These are phyloP conservation scores for Gracilaria gracilis DNA, from an alignment of 23 red algal genomes.

Conservation along the genomic window DNA sequence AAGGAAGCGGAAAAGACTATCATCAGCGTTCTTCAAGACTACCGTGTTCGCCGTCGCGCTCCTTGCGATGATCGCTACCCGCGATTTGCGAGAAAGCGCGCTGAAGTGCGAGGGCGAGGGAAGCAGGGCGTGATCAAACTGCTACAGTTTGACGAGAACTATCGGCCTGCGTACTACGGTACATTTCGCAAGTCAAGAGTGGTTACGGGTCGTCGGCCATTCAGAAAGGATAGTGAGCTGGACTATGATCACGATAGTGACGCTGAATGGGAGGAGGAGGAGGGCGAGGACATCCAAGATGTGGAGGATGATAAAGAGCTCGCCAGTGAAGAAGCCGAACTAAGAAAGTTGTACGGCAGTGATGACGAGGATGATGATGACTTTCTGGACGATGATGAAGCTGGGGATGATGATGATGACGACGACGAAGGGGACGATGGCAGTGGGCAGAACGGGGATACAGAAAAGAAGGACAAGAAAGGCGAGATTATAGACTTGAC, in stretches of 20 bases:
- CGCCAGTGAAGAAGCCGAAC: conserved; percentile 59
- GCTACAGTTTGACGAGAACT: conserved; percentile 66
- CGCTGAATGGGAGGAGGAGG: conserved; percentile 70
- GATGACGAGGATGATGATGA: conserved; percentile 66
- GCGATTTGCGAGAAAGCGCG: conserved; percentile 23
- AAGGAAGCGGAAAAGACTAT: conserved; percentile 22
- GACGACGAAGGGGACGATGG: conserved; percentile 34
- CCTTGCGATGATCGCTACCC: conserved; percentile 57
- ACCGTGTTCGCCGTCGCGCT: conserved; percentile 21
- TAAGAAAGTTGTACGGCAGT: conserved; percentile 67
- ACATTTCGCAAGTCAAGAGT: conserved; percentile 1
- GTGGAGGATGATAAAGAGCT: conserved; percentile 58
- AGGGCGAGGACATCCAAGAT: conserved; percentile 61
- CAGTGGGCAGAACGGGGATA: background rate
- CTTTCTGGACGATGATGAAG: conserved; percentile 55
- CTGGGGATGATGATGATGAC: conserved; percentile 42
- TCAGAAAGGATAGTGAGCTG: conserved; percentile 34
- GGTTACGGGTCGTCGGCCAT: conserved; percentile 34
- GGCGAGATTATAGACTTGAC: background rate
- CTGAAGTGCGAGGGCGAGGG: conserved; percentile 27
- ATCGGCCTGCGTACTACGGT: conserved; percentile 62
- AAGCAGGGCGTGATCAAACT: conserved; percentile 42
- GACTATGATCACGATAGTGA: conserved; percentile 69
- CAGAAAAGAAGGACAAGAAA: conserved; percentile 8
- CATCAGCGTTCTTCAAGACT: conserved; percentile 38